phyloP scores from a whole-genome alignment of 805 yeast species.

The Limtongozyma cylindracea region DNA sequence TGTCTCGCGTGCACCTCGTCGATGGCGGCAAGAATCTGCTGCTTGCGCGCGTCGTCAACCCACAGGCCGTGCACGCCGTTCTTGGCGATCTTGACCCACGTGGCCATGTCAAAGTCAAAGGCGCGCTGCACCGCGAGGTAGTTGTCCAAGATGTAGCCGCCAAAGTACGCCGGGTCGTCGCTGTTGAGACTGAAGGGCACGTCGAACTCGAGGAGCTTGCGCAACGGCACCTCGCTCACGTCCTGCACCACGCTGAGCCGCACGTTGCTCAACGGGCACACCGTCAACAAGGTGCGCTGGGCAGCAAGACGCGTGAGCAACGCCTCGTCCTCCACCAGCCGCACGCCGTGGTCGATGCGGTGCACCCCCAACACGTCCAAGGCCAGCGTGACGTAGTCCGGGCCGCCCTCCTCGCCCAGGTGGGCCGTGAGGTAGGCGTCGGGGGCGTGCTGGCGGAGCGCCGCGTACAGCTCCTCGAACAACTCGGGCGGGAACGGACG shows the following conservation, averaged over 20 bases:
- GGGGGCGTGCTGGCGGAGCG: slow-evolving; percentile 20
- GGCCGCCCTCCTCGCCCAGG: slow-evolving; percentile 79
- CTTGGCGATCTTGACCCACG: slow-evolving; percentile 39
- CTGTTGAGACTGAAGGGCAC: slow-evolving; percentile 58
- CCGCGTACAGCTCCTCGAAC: slow-evolving; percentile 34
- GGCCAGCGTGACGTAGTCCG: slow-evolving; percentile 33
- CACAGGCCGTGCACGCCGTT: slow-evolving; percentile 54
- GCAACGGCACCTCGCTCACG: slow-evolving; percentile 41
- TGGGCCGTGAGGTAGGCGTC: slow-evolving; percentile 52
- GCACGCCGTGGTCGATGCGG: slow-evolving; percentile 66
- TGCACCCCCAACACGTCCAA: slow-evolving; percentile 25
- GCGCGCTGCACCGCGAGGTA: slow-evolving; percentile 37
- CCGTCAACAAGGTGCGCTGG: slow-evolving; percentile 29
- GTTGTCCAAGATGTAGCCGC: slow-evolving; percentile 64
- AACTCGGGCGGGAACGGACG: slow-evolving; percentile 52
- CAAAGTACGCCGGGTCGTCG: slow-evolving; percentile 43
- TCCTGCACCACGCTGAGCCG: slow-evolving; percentile 50
- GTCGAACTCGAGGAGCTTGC: slow-evolving; percentile 26
- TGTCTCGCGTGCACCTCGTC: slow-evolving; percentile 18
- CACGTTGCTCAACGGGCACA: slow-evolving; percentile 62
- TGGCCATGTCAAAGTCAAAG: slow-evolving; percentile 31
- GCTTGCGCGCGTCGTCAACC: slow-evolving; percentile 32
- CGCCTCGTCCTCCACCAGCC: slow-evolving; percentile 26
- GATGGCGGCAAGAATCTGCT: slow-evolving; percentile 17
- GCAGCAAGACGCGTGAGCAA: slow-evolving; percentile 31